Evolutionary conservation across 2,329 filamentous ascomycete genomes (phyloP).

Genomic region (Nothophoma quercina): DNA sequence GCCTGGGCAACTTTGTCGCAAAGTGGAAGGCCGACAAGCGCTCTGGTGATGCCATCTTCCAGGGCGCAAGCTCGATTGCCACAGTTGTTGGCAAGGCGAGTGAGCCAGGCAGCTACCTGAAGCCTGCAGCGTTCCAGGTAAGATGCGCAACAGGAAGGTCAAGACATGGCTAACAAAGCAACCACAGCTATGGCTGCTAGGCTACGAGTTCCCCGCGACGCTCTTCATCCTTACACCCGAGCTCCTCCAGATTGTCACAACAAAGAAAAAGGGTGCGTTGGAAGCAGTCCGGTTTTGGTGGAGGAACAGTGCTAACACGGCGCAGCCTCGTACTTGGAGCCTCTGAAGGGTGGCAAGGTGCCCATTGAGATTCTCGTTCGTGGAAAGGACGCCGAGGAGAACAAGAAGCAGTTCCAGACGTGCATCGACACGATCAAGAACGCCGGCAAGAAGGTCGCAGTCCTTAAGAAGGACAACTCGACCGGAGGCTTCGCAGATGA

Average conservation of each 20-base stretch:
- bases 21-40: conserved; percentile 98
- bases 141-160: conserved; percentile 47
- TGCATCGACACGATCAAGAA: conserved; percentile 86
- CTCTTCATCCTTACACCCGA: conserved; percentile 92
- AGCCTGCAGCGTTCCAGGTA: conserved; percentile 97
- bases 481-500: conserved; percentile 92
- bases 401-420: conserved; percentile 87
- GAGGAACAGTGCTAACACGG: conserved; percentile 45
- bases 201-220: conserved; percentile 97
- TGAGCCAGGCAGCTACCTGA: conserved; percentile 85
- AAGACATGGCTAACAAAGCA: conserved; percentile 31
- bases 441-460: conserved; percentile 89
- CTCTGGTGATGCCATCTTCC: conserved; percentile 82
- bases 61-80: conserved; percentile 84
- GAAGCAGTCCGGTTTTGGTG: background rate
- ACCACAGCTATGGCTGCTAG: conserved; percentile 90
- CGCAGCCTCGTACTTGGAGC: conserved; percentile 88
- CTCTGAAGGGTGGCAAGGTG: conserved; percentile 89
- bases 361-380: conserved; percentile 91
- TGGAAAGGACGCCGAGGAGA: conserved; percentile 89
- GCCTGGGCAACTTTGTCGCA: conserved; percentile 83
- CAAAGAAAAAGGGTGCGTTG: conserved; percentile 87
- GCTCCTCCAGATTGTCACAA: conserved; percentile 89
- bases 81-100: conserved; percentile 91
- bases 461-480: conserved; percentile 83